Conservation (phyloP, 1,139 yeast species). For the Suhomyces bokatorum region DNA sequence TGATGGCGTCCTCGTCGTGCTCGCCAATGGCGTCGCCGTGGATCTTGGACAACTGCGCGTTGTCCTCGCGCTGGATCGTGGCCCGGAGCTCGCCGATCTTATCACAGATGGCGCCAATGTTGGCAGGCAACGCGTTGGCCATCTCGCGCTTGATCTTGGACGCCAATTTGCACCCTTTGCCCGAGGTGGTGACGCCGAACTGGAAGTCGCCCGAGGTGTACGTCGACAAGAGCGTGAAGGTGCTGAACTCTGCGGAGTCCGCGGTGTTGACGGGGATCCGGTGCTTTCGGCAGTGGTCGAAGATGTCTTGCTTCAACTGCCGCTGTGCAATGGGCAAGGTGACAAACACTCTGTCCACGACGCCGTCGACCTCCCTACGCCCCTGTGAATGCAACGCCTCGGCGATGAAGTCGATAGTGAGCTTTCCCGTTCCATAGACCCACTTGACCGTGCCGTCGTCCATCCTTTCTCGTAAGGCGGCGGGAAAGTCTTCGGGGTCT, state of each 20-base stretch:
- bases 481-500: conserved; percentile 19
- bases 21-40: conserved; percentile 43
- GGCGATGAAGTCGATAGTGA: conserved; percentile 9
- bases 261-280: conserved; percentile 83
- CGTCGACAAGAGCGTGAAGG: conserved; percentile 77
- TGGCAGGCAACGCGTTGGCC: conserved; percentile 61
- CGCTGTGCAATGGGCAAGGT: conserved; percentile 36
- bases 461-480: conserved; percentile 23
- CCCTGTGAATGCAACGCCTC: conserved; percentile 53
- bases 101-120: conserved; percentile 67
- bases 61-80: conserved; percentile 56
- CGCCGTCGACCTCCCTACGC: conserved; percentile 56
- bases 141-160: conserved; percentile 77
- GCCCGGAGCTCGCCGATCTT: conserved; percentile 68
- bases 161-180: conserved; percentile 89
- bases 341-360: conserved; percentile 78
- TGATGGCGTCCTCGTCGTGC: conserved; percentile 71
- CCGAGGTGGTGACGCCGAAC: conserved; percentile 81
- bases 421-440: conserved; percentile 35
- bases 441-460: conserved; percentile 27
- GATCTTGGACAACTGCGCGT: conserved; percentile 24
- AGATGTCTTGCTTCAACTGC: conserved; percentile 40
- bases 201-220: conserved; percentile 73
- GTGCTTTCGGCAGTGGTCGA: conserved; percentile 49
- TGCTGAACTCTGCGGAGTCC: conserved; percentile 69